These are phyloP conservation scores for Leccinum fuscescens DNA, from an alignment of 1,284 basidiomycete genomes.

Conservation along the genomic window DNA sequence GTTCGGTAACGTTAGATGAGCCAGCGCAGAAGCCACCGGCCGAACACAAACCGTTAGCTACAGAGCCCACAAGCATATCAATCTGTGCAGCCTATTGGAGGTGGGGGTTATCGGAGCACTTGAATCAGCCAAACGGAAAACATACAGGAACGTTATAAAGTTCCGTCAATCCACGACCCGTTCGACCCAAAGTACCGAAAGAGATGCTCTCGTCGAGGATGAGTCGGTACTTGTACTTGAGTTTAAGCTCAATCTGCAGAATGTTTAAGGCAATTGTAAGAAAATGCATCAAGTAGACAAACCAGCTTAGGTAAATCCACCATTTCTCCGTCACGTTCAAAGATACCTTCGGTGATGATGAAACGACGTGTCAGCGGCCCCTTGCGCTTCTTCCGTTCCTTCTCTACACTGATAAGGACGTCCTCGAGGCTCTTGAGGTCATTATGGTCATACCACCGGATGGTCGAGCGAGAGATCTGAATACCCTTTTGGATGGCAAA, in stretches of 20 bases:
- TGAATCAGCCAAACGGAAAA: conserved; percentile 3
- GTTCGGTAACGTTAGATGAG: conserved; percentile 78
- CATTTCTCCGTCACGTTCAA: conserved; percentile 93
- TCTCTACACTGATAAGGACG: conserved; percentile 80
- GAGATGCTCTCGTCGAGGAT: conserved; percentile 94
- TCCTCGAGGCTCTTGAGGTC: conserved; percentile 90
- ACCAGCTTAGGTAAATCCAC: conserved; percentile 89
- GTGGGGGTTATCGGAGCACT: conserved; percentile 30
- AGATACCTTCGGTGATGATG: conserved; percentile 97
- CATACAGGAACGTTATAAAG: conserved; percentile 86
- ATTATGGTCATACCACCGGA: conserved; percentile 97
- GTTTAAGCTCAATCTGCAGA: conserved; percentile 84
- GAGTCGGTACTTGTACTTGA: conserved; percentile 93
- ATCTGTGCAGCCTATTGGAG: conserved; percentile 63
- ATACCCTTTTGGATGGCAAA: conserved; percentile 98
- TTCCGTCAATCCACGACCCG: conserved; percentile 93
- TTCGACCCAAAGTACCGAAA: conserved; percentile 89
- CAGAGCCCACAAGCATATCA: conserved; percentile 83
- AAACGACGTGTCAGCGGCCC: conserved; percentile 86
- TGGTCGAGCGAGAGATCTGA: conserved; percentile 89
- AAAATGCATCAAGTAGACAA: conserved; percentile 32
- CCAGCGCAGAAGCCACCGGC: conserved; percentile 97
- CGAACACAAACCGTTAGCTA: conserved; percentile 82
- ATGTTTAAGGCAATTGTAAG: not conserved
- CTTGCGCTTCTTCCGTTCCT: conserved; percentile 83